Percentiles rank a stretch among this genome's conserved stretches.
Evolutionary conservation across 768 basidiomycete genomes (phyloP).

Genomic region (Xerocomus spinulosus): DNA sequence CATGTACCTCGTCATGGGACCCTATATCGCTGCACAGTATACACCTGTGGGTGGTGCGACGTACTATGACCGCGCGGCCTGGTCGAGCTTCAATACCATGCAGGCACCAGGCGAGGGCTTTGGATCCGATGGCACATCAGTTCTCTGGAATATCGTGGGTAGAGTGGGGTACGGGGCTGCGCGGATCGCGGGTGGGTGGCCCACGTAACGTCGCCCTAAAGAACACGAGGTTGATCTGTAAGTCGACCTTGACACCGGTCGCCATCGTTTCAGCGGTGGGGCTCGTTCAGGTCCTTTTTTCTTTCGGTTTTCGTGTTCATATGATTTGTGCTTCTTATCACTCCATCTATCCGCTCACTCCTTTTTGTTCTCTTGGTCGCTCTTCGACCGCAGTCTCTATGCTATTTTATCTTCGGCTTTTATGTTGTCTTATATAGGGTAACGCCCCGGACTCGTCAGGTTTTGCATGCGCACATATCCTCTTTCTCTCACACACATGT

Average conservation of each 20-base stretch:
- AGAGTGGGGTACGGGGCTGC: constrained; percentile 73
- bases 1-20: constrained; percentile 56
- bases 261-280: constrained; percentile 8
- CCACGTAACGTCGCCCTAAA: constrained; percentile 41
- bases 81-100: constrained; percentile 75
- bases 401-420: background rate
- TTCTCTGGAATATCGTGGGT: constrained; percentile 67
- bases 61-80: constrained; percentile 72
- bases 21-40: constrained; percentile 53
- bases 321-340: constrained; percentile 16
- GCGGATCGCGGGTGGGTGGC: constrained; percentile 73
- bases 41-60: constrained; percentile 61
- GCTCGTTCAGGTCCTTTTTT: background rate
- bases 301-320: constrained; percentile 13
- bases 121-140: constrained; percentile 50
- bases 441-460: constrained; percentile 8
- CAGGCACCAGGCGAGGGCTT: constrained; percentile 70
- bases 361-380: constrained; percentile 1
- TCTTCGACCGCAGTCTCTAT: background rate
- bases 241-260: constrained; percentile 8
- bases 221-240: constrained; percentile 6
- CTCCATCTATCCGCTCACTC: constrained; percentile 12
- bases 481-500: background rate
- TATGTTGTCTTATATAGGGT: constrained; percentile 10
- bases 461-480: constrained; percentile 3